phyloP scores from a whole-genome alignment of 2,329 filamentous ascomycete genomes.

The Leptographium galeiforme region DNA sequence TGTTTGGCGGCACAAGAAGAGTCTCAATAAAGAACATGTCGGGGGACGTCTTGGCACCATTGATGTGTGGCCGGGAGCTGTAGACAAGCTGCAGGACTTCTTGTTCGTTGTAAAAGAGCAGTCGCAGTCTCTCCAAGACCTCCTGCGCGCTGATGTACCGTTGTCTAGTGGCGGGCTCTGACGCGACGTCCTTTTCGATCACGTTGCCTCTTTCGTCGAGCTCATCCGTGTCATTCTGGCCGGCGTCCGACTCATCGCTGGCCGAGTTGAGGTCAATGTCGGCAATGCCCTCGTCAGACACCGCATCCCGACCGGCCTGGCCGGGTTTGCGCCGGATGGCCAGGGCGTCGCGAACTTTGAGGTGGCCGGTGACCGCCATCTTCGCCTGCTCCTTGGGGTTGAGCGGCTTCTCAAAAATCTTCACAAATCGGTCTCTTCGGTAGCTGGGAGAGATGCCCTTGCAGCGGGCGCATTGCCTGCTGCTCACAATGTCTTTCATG shows the following conservation, averaged over 20 bases:
- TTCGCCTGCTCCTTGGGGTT: slow-evolving; percentile 60
- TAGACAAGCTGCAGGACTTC: slow-evolving; percentile 80
- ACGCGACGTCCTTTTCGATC: slow-evolving; percentile 33
- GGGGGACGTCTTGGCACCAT: slow-evolving; percentile 47
- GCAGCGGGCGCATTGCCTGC: slow-evolving; percentile 54
- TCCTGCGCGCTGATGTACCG: slow-evolving; percentile 73
- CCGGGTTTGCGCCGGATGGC: slow-evolving; percentile 30
- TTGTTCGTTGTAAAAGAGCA: slow-evolving; percentile 77
- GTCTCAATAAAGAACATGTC: slow-evolving; percentile 93
- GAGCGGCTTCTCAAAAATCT: slow-evolving; percentile 81
- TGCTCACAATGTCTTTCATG: slow-evolving; percentile 55
- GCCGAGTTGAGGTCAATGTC: slow-evolving; percentile 42
- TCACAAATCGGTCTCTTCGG: slow-evolving; percentile 81
- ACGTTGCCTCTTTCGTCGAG: slow-evolving; percentile 43
- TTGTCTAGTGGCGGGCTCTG: slow-evolving; percentile 28
- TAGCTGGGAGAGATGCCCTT: slow-evolving; percentile 65
- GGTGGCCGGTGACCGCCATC: slow-evolving; percentile 52
- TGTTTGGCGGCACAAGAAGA: slow-evolving; percentile 82
- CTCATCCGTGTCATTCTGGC: slow-evolving; percentile 34
- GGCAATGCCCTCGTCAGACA: slow-evolving; percentile 56
- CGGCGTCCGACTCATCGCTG: slow-evolving; percentile 27
- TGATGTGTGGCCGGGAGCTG: slow-evolving; percentile 52
- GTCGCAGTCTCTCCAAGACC: slow-evolving; percentile 61
- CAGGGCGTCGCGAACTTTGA: slow-evolving; percentile 59
- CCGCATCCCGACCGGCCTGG: slow-evolving; percentile 21